These are phyloP conservation scores for Phaeosphaeriaceae sp. DNA, from an alignment of 2,329 filamentous ascomycete genomes.

Conservation along the genomic window DNA sequence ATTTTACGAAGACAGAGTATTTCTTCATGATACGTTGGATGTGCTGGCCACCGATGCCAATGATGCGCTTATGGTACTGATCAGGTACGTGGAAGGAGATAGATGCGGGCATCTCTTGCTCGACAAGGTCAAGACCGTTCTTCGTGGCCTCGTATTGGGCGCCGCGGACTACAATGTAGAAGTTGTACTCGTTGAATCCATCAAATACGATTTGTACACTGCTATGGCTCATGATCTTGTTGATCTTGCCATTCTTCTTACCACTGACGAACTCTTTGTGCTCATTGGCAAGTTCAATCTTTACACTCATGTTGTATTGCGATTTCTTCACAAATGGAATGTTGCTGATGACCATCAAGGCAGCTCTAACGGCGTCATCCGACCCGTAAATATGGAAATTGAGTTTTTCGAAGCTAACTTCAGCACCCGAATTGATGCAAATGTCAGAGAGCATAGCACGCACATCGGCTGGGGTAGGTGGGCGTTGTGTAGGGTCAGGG, in stretches of 20 bases:
- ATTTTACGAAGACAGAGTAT: conserved; percentile 99
- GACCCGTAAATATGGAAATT: conserved; percentile 94
- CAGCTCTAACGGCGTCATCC: conserved; percentile 93
- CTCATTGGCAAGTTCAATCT: conserved; percentile 98
- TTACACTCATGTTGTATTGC: conserved; percentile 92
- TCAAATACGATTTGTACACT: conserved; percentile 99
- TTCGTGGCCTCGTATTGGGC: conserved; percentile 93
- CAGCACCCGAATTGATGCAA: conserved; percentile 93
- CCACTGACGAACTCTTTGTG: conserved; percentile 99
- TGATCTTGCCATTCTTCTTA: conserved; percentile 99
- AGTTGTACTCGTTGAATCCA: conserved; percentile 99
- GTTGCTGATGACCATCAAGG: conserved; percentile 91
- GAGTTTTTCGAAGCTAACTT: conserved; percentile 92
- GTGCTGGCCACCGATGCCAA: conserved; percentile 96
- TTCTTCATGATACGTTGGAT: conserved; percentile 99
- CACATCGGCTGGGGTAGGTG: conserved; percentile 71
- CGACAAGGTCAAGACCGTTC: conserved; percentile 87
- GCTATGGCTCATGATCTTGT: conserved; percentile 99
- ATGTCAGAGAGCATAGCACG: conserved; percentile 93
- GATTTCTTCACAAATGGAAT: conserved; percentile 86
- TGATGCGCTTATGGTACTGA: conserved; percentile 99
- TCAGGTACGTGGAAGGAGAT: conserved; percentile 99
- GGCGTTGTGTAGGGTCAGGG: conserved; percentile 69
- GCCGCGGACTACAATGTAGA: conserved; percentile 97
- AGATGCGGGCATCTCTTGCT: conserved; percentile 98